Conservation (phyloP, 352 stramenopile genomes). For the Phytophthora quininea region DNA sequence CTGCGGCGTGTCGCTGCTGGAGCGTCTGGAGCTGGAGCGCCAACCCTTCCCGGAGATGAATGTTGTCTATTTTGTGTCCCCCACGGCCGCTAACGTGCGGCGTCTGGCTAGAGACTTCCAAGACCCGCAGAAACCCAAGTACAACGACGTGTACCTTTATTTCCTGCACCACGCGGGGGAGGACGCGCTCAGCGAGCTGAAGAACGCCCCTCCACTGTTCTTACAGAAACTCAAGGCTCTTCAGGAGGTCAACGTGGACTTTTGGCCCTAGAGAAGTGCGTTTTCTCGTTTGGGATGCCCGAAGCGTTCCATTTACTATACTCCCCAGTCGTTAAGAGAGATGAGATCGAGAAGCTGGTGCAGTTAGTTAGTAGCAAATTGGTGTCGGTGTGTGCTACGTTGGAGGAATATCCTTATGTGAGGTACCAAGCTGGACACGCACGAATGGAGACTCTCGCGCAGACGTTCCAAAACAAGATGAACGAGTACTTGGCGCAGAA, state of each 20-base stretch:
- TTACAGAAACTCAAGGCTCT: constrained; percentile 86
- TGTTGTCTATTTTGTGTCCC: constrained; percentile 95
- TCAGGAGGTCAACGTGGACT: constrained; percentile 97
- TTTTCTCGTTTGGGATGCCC: constrained; percentile 95
- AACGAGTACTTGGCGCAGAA: constrained; percentile 95
- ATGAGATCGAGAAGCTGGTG: constrained; percentile 49
- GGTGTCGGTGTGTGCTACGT: constrained; percentile 95
- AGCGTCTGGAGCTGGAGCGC: constrained; percentile 94
- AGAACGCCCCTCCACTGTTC: constrained; percentile 74
- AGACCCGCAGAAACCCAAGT: constrained; percentile 86
- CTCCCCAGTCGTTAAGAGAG: constrained; percentile 56
- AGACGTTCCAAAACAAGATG: constrained; percentile 95
- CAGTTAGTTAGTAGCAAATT: constrained; percentile 89
- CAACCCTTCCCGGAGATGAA: constrained; percentile 97
- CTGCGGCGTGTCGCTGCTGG: constrained; percentile 95
- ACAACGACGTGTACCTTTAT: constrained; percentile 93
- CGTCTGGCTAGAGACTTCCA: constrained; percentile 88
- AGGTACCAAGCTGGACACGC: constrained; percentile 86
- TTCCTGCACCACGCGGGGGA: constrained; percentile 91
- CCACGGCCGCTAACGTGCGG: constrained; percentile 84
- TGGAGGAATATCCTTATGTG: constrained; percentile 98
- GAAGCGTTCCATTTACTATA: constrained; percentile 81
- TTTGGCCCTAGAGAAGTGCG: constrained; percentile 94
- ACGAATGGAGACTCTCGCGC: constrained; percentile 89
- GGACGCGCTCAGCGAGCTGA: constrained; percentile 84